Evolutionary conservation across 192 early-diverging fungal genomes (phyloP).

Genomic region (Entomortierella chlamydospora): DNA sequence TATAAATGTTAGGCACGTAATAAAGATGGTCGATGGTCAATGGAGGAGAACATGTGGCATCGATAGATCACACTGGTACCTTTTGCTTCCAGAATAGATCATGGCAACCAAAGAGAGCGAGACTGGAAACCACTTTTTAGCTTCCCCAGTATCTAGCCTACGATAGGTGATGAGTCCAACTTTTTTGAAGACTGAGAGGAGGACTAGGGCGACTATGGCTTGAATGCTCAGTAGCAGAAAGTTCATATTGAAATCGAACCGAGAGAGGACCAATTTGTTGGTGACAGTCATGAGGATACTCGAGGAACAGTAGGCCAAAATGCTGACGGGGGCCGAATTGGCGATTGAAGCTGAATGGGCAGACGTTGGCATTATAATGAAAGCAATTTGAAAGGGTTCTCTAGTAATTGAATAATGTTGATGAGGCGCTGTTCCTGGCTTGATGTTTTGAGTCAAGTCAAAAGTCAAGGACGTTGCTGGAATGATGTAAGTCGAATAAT

Average conservation of each 20-base stretch:
- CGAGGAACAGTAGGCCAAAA: conserved; percentile 87
- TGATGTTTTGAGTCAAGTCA: too few relatives aligned
- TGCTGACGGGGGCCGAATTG: conserved; percentile 68
- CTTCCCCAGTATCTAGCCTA: conserved; percentile 70
- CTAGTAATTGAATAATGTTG: neutral
- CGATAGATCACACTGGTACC: too few relatives aligned
- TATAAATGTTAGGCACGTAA: neutral
- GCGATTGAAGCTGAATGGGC: conserved; percentile 14
- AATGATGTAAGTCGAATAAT: too few relatives aligned
- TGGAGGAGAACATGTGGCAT: neutral
- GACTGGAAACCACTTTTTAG: conserved; percentile 86
- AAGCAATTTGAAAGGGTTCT: neutral
- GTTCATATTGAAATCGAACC: conserved; percentile 86
- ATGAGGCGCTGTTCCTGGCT: too few relatives aligned
- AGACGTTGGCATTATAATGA: neutral
- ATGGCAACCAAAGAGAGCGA: conserved; percentile 87
- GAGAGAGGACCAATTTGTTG: conserved; percentile 87
- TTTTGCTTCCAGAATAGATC: conserved; percentile 98
- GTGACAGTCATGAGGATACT: conserved; percentile 92
- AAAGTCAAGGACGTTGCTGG: too few relatives aligned
- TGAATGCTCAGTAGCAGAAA: conserved; percentile 85
- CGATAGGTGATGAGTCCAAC: conserved; percentile 73
- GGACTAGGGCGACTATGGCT: conserved; percentile 64
- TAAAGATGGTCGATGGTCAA: neutral
- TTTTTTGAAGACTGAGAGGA: conserved; percentile 66